phyloP scores from a whole-genome alignment of 148 eudicot species.

The Camellia sinensis region DNA sequence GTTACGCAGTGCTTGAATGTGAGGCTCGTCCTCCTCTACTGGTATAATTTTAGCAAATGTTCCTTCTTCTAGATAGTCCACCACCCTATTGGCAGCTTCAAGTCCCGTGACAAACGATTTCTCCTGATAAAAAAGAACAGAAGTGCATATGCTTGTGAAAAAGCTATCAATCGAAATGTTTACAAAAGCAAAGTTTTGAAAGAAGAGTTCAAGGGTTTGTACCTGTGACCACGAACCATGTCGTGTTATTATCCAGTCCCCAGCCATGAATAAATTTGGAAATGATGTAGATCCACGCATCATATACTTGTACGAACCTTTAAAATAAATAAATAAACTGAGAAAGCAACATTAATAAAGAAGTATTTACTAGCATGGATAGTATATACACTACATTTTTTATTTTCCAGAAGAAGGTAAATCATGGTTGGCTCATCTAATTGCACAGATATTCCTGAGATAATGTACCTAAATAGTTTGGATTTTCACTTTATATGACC shows the following conservation, averaged over 20 bases:
- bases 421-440: background rate
- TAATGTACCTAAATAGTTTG: background rate
- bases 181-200: background rate
- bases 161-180: background rate
- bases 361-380: background rate
- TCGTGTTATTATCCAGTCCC: constrained; percentile 70
- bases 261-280: constrained; percentile 74
- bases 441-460: background rate
- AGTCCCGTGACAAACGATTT: constrained; percentile 70
- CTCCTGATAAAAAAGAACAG: constrained; percentile 36
- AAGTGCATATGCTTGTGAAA: background rate
- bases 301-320: constrained; percentile 72
- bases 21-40: constrained; percentile 63
- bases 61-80: constrained; percentile 62
- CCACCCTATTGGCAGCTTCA: constrained; percentile 76
- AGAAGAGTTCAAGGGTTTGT: background rate
- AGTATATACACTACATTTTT: background rate
- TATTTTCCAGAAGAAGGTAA: background rate
- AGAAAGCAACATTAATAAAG: background rate
- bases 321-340: background rate
- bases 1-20: constrained; percentile 55
- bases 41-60: constrained; percentile 58
- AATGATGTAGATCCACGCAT: constrained; percentile 75
- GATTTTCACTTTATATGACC: background rate
- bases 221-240: constrained; percentile 90